Base-by-base conservation (phyloP, 78 protist genomes). In the Dictyostelium purpureum region DNA sequence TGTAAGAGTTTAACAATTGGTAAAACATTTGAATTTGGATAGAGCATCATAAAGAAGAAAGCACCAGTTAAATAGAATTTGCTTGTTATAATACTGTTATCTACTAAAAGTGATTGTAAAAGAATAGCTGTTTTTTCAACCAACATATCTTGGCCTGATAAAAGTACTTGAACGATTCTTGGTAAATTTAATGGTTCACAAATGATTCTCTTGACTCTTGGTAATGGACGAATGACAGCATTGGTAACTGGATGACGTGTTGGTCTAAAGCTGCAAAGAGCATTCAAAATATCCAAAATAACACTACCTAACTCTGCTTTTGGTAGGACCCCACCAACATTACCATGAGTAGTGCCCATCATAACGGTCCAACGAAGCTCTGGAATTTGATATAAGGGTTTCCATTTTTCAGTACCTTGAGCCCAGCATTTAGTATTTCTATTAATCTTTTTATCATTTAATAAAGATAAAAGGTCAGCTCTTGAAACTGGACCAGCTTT, bases 351-450 rank as follows among this genome's bases (percentile, higher is more conserved):
- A 2, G 78, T 19, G 11, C 89, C 89, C 35, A 31, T 51, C 67
- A 95, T 26, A 43, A 90, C n/a, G 0, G 45, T 35, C 97, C 97
- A 96, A 74, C 74, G 74, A 26, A 96, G 96, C 85, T 94, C 97
- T 16, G 94, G 79, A 33, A 96, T 81, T 43, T 56, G 54, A 14
- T 10, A 26, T n/a, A 95, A 43, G 31, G 47, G 38, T 16, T 77
- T 56, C 98, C 98, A 96, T 42, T 79, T 97, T 28, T 81, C 98
- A 35, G 92, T 65, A 26, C 98, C 98, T 66, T 94, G 97, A 19
- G 98, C 98, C 98, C 98, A 96, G 43, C 73, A 45, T 67, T 52
- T 59, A 0, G 90, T 95, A n/a, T 35, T 71, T 35, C 9, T n/a
- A 33, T 24, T 33, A 59, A 87, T 87, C 51, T 45, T 88, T 35